These are phyloP conservation scores for Liriodendron chinense DNA, from an alignment of 164 flowering plant genomes.

Conservation along the genomic window DNA sequence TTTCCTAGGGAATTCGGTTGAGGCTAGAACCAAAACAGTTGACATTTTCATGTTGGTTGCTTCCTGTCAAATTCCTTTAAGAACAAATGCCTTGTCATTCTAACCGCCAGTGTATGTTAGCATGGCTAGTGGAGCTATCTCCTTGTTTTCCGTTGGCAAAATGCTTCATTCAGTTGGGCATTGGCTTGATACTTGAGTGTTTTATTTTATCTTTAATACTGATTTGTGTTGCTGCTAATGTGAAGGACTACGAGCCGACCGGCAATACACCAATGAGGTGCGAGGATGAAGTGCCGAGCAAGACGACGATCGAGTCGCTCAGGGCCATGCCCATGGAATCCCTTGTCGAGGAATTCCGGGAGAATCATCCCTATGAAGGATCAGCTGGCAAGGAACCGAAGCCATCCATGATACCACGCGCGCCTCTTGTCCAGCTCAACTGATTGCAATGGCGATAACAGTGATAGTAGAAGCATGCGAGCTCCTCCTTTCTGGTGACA, in stretches of 20 bases:
- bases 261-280: slow-evolving; percentile 70
- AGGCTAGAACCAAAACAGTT: too few relatives aligned
- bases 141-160: too few relatives aligned
- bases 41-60: too few relatives aligned
- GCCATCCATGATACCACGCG: slow-evolving; percentile 69
- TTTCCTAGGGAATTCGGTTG: too few relatives aligned
- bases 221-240: background rate
- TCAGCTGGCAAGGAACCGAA: slow-evolving; percentile 51
- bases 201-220: too few relatives aligned
- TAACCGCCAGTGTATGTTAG: background rate
- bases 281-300: slow-evolving; percentile 73
- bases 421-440: slow-evolving; percentile 68
- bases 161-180: background rate
- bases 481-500: too few relatives aligned
- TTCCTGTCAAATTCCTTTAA: too few relatives aligned
- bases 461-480: too few relatives aligned
- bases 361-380: slow-evolving; percentile 68
- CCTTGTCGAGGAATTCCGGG: slow-evolving; percentile 76
- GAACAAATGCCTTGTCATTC: too few relatives aligned
- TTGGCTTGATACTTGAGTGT: background rate
- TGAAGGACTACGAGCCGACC: slow-evolving; percentile 85
- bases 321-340: slow-evolving; percentile 77
- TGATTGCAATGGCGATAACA: slow-evolving; percentile 9
- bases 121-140: background rate
- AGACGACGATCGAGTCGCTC: slow-evolving; percentile 67